Evolutionary conservation across 176 grass and related monocot genomes (phyloP).

Genomic region (Triticum monococcum): DNA sequence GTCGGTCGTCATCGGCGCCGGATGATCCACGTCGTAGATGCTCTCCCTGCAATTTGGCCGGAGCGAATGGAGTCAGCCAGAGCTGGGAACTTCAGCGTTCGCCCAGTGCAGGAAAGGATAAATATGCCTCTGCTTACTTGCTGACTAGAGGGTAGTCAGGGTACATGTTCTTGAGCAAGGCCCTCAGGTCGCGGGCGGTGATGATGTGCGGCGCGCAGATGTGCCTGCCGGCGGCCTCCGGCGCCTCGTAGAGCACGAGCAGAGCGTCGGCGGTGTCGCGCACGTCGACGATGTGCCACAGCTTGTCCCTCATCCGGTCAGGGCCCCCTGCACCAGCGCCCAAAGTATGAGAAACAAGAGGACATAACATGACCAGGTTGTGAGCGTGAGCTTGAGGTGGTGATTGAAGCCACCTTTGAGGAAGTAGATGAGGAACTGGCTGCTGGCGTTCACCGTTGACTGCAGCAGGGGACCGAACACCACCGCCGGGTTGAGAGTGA

Average conservation of each 20-base stretch:
- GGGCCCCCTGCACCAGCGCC: constrained; percentile 7
- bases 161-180: constrained; percentile 38
- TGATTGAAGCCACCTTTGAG: constrained; percentile 22
- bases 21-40: constrained; percentile 17
- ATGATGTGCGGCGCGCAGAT: constrained; percentile 37
- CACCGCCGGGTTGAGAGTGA: constrained; percentile 30
- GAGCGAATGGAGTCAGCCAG: background rate
- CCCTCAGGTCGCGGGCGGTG: constrained; percentile 5
- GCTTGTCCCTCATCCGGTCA: constrained; percentile 19
- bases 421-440: constrained; percentile 33
- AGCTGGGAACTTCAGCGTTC: background rate
- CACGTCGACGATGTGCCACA: constrained; percentile 43
- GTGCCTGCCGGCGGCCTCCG: constrained; percentile 26
- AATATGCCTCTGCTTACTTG: background rate
- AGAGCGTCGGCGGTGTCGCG: constrained; percentile 25
- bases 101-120: too few relatives aligned
- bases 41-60: background rate
- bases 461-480: constrained; percentile 40
- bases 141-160: constrained; percentile 36
- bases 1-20: constrained; percentile 19
- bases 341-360: background rate
- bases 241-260: constrained; percentile 30
- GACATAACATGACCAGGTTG: background rate
- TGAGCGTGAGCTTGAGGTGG: background rate
- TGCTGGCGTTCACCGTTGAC: constrained; percentile 30